These are phyloP conservation scores for Decorospora gaudefroyi DNA, from an alignment of 2,329 filamentous ascomycete genomes.

Conservation along the genomic window DNA sequence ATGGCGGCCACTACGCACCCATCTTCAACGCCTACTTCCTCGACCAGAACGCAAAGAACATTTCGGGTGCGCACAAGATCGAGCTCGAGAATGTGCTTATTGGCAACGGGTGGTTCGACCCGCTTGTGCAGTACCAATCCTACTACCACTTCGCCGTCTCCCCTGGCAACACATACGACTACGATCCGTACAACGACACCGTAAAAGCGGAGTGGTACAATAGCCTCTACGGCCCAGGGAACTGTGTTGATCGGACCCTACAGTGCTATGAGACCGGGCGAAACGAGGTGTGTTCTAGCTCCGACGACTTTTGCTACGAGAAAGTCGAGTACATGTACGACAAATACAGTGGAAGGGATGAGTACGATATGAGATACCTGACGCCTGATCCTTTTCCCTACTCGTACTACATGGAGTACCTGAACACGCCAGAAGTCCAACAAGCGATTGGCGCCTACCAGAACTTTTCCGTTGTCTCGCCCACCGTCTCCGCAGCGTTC, in stretches of 20 bases:
- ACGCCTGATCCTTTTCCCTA: constrained; percentile 63
- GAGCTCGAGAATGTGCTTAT: constrained; percentile 58
- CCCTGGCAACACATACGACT: constrained; percentile 63
- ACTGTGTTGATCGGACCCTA: constrained; percentile 62
- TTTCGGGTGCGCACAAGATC: constrained; percentile 54
- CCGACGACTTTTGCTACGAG: constrained; percentile 61
- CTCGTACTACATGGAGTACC: constrained; percentile 59
- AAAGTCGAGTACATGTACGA: constrained; percentile 61
- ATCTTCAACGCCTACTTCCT: constrained; percentile 59
- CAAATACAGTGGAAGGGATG: constrained; percentile 58
- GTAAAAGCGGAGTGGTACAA: constrained; percentile 60
- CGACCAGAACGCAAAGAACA: constrained; percentile 52
- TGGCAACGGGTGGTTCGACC: constrained; percentile 64
- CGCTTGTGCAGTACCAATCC: constrained; percentile 60
- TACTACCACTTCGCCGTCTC: constrained; percentile 63
- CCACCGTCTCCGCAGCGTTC: constrained; percentile 53
- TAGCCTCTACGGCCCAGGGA: constrained; percentile 63
- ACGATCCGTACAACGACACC: constrained; percentile 57
- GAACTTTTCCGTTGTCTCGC: constrained; percentile 60
- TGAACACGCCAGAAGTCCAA: constrained; percentile 61
- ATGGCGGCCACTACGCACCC: constrained; percentile 63
- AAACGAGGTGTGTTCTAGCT: constrained; percentile 57
- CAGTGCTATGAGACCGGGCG: constrained; percentile 59
- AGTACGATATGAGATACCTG: constrained; percentile 64
- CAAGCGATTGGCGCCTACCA: constrained; percentile 63